Evolutionary conservation across 306 rosid genomes (phyloP), one percentile per base, ranked within the genome.

Genomic region (Luffa aegyptiaca): DNA sequence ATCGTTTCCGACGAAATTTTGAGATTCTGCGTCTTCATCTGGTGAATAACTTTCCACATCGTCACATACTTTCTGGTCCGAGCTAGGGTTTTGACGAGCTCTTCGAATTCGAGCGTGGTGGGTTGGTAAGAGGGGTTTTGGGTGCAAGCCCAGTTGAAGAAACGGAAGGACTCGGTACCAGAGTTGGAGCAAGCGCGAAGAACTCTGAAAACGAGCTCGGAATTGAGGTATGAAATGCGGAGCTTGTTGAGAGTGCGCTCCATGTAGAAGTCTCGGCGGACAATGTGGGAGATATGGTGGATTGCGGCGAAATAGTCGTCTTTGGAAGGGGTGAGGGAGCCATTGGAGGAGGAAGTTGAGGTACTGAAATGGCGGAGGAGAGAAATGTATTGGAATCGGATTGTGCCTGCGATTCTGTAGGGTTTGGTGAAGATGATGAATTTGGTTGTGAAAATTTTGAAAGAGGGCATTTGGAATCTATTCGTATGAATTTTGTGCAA

Each of bases 171-270:
- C 55, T 88, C 94, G 1, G 88, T 83, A 68, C 89, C 86, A 56
- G 84, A 66, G 62, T 77, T 58, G 59, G 93, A 90, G 83, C 94
- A 92, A 13, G 97, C 86, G 48, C 94, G 98, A 73, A 94, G 96
- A 55, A 92, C 96, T 26, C 98, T 92, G 86, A 81, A 92, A 82
- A 94, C 97, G 42, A 94, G 91, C 63, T 94, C 98, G 36, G 98
- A 92, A 45, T 92, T 88, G 83, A 94, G 82, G 57, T 49, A 79
- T 75, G 88, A 75, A 77, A 92, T 83, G 18, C 79, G 87, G 65
- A 94, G 90, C 90, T 92, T 94, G 91, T 92, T 94, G 85, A 94
- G 97, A 31, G 96, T 94, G 20, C 98, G 94, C 62, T 94, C 98
- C 86, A 94, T 37, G 93, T 87, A 94, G 91, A 90, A 85, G 83